Base-by-base conservation (phyloP, 2,329 filamentous ascomycete species). In the Macrophomina pseudophaseolina region DNA sequence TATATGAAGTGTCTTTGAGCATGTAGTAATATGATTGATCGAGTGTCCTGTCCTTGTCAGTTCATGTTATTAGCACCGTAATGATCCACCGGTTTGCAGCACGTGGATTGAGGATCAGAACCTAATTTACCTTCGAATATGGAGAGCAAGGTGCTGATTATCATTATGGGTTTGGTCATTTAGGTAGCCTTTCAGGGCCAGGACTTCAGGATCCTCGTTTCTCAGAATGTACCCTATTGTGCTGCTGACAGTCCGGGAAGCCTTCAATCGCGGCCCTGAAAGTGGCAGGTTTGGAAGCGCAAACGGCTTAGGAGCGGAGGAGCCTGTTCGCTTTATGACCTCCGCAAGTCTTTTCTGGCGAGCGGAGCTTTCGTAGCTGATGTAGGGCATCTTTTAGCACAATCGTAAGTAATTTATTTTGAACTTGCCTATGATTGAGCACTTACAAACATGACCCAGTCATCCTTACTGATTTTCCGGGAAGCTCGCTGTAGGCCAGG, bases 1-100 rank as follows among this genome's bases (percentile, higher is more conserved):
- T 46, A 28, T 60, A 53, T 1, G 46, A 30, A 11, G 63, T 68
- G 8, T 59, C 54, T 16, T 65, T 66, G 12, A 67, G 33, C 40
- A 56, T 52, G 42, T 67, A 52, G 23, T 67, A 67, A n/a, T 60
- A 67, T 0, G 52, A 56, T 35, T 58, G 51, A 40, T 65, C 64
- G 4, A 68, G 63, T 1, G 54, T 66, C 3, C 66, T 53, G 14
- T 4, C 5, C 16, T 3, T 5, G 44, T 40, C 28, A 62, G n/a
- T 4, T 6, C 8, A n/a, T 51, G 30, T 40, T 38, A 23, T 16
- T 40, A 14, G 23, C 23, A 23, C 23, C 23, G 23, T 3, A 23
- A 23, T 23, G 23, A 23, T 3, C 23, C 23, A 23, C 23, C 23
- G 23, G 23, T 23, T 23, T 23, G 2, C 3, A 23, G 23, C 2